Conservation (phyloP, 805 yeast genomes). For the Candida hungchunana region DNA sequence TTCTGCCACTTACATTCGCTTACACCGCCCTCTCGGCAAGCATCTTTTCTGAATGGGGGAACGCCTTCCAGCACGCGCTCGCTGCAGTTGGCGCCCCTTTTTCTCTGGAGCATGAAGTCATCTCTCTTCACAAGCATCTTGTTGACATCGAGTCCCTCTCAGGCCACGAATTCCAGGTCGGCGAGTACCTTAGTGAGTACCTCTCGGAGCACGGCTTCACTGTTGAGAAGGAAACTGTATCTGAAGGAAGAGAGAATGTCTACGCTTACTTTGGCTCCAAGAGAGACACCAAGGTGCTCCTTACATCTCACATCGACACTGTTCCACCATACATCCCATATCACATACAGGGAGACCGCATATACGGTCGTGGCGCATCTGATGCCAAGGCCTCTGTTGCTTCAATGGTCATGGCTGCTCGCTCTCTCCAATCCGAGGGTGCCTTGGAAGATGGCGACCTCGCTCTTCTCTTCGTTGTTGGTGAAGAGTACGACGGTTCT, state of each 20-base stretch:
- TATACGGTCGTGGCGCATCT: slow-evolving; percentile 63
- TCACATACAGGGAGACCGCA: slow-evolving; percentile 38
- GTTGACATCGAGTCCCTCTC: slow-evolving; percentile 25
- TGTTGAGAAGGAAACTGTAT: slow-evolving; percentile 42
- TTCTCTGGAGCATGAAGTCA: slow-evolving; percentile 18
- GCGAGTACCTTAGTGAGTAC: slow-evolving; percentile 15
- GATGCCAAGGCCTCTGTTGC: slow-evolving; percentile 76
- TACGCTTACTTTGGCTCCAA: slow-evolving; percentile 52
- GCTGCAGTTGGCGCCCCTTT: background rate
- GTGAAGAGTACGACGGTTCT: slow-evolving; percentile 62
- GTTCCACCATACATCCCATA: slow-evolving; percentile 66
- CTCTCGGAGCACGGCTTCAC: slow-evolving; percentile 38
- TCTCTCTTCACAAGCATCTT: slow-evolving; percentile 24
- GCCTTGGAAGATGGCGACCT: slow-evolving; percentile 50
- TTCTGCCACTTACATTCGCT: slow-evolving; percentile 8
- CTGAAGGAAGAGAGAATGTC: slow-evolving; percentile 40
- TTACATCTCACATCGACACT: slow-evolving; percentile 68
- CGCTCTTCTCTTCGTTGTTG: slow-evolving; percentile 58
- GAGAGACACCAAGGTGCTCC: slow-evolving; percentile 40
- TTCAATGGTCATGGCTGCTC: slow-evolving; percentile 50
- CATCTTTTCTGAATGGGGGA: slow-evolving; percentile 8
- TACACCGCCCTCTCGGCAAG: slow-evolving; percentile 9
- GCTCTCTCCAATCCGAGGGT: slow-evolving; percentile 39
- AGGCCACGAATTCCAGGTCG: slow-evolving; percentile 20
- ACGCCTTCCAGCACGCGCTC: slow-evolving; percentile 4